Evolutionary conservation across 202 grass and related monocot species (phyloP), one percentile per base, ranked within the genome.

Genomic region (Brachypodium distachyon): DNA sequence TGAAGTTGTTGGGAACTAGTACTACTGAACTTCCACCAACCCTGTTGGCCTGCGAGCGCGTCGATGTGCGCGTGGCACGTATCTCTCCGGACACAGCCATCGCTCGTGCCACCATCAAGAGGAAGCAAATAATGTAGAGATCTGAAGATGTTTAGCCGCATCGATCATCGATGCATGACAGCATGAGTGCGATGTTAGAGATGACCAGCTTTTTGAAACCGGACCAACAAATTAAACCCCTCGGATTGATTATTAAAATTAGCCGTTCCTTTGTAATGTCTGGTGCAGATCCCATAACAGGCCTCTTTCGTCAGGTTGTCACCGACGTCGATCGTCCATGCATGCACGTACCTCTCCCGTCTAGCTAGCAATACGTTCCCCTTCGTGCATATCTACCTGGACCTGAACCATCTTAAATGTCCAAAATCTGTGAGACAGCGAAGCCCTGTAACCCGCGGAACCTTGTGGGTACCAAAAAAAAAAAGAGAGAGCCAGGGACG

Each of bases 241-340:
- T 50, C 17, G 26, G 21, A 38, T 68, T 12, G 80, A 37, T 28
- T 7, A 37, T 36, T 61, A 34, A 16, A 19, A 74, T 2, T 10
- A 23, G 32, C 6, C 19, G 73, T 13, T 27, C 32, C 51, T 11
- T 43, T 50, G 21, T 41, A 49, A 2, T 51, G 4, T 38, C 42
- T 28, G 47, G 31, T 21, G 11, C 29, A 51, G 67, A 51, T 6
- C 5, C 28, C 18, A 17, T 13, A 26, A 37, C 16, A 19, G 3
- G 58, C 46, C 4, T 19, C 32, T 26, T 27, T 67, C 62, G 12
- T 73, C 50, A 59, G 26, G 19, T 51, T 23, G 18, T 75, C 50
- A 77, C 73, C 53, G 72, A 70, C 53, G 52, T 77, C 73, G 32
- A 62, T 33, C n/a, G n/a, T n/a, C n/a, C 33, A 36, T 36, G 33